Evolutionary conservation across 2,329 filamentous ascomycete species (phyloP).

Genomic region (Albophoma yamanashiensis): DNA sequence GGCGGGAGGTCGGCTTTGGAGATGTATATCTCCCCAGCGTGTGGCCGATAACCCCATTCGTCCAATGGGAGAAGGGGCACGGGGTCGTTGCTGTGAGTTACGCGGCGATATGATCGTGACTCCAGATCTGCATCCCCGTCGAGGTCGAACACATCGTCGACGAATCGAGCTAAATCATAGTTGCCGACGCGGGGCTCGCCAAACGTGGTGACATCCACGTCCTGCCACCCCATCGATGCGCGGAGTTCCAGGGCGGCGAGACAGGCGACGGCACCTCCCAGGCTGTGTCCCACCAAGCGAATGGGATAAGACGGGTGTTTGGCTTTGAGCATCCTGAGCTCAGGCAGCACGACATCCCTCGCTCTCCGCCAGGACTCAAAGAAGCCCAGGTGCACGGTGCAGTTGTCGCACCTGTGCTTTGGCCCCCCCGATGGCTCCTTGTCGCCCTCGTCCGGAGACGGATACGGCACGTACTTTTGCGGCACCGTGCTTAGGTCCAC

Average conservation of each 20-base stretch:
- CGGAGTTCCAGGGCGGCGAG: slow-evolving; percentile 77
- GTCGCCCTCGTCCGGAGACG: slow-evolving; percentile 38
- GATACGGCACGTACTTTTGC: slow-evolving; percentile 85
- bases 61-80: slow-evolving; percentile 75
- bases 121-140: slow-evolving; percentile 19
- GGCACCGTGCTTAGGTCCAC: slow-evolving; percentile 82
- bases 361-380: slow-evolving; percentile 74
- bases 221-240: slow-evolving; percentile 59
- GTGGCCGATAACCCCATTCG: slow-evolving; percentile 81
- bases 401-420: slow-evolving; percentile 63
- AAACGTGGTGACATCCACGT: slow-evolving; percentile 76
- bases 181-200: slow-evolving; percentile 71
- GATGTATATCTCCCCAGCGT: slow-evolving; percentile 84
- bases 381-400: slow-evolving; percentile 89
- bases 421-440: slow-evolving; percentile 21
- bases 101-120: slow-evolving; percentile 50
- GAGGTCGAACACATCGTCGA: slow-evolving; percentile 43
- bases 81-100: slow-evolving; percentile 82
- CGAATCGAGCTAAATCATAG: slow-evolving; percentile 38
- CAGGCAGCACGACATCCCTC: slow-evolving; percentile 55
- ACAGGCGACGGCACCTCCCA: slow-evolving; percentile 85
- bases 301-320: slow-evolving; percentile 62
- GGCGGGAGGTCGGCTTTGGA: slow-evolving; percentile 60
- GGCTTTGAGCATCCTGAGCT: slow-evolving; percentile 47
- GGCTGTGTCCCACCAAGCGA: slow-evolving; percentile 77